Evolutionary conservation across 371 early-diverging fungal genomes (phyloP).

Genomic region (Nematocida parisii): DNA sequence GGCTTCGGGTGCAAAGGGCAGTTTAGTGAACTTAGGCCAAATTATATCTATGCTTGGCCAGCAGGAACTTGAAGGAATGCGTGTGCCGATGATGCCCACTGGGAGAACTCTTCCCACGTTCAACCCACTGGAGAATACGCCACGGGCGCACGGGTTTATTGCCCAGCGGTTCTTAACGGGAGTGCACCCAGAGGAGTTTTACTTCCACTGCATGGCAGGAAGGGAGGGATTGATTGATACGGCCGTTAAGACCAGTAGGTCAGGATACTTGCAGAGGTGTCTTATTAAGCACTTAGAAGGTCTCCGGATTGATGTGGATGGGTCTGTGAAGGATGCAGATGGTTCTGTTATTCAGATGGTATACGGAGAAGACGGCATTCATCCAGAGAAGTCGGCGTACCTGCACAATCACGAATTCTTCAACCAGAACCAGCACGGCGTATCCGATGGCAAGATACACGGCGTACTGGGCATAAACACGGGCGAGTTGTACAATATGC

Average conservation of each 20-base stretch:
- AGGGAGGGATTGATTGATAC: slow-evolving; percentile 99
- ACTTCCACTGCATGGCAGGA: slow-evolving; percentile 94
- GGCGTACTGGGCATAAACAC: background rate
- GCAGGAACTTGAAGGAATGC: slow-evolving; percentile 95
- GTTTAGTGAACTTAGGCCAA: slow-evolving; percentile 91
- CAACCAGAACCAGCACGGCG: slow-evolving; percentile 71
- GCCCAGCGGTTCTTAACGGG: slow-evolving; percentile 97
- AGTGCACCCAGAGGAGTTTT: slow-evolving; percentile 82
- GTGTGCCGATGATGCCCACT: slow-evolving; percentile 93
- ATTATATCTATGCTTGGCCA: slow-evolving; percentile 96
- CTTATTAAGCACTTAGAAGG: slow-evolving; percentile 98
- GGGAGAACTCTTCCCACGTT: slow-evolving; percentile 95
- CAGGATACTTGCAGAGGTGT: slow-evolving; percentile 98
- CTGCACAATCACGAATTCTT: slow-evolving; percentile 78
- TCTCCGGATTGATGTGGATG: slow-evolving; percentile 86
- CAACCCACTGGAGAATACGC: slow-evolving; percentile 73
- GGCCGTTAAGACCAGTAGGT: slow-evolving; percentile 97
- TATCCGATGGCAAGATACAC: background rate
- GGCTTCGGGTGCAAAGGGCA: slow-evolving; percentile 95
- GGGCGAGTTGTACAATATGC: slow-evolving; percentile 71
- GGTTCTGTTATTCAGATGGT: slow-evolving; percentile 91
- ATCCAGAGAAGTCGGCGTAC: slow-evolving; percentile 79
- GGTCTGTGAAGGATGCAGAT: slow-evolving; percentile 86
- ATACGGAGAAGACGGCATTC: slow-evolving; percentile 97
- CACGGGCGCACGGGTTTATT: slow-evolving; percentile 92